Percentiles rank a stretch among this genome's conserved stretches.
Conservation (phyloP, 495 filamentous ascomycete species). For the Barbatosphaeria neglecta region DNA sequence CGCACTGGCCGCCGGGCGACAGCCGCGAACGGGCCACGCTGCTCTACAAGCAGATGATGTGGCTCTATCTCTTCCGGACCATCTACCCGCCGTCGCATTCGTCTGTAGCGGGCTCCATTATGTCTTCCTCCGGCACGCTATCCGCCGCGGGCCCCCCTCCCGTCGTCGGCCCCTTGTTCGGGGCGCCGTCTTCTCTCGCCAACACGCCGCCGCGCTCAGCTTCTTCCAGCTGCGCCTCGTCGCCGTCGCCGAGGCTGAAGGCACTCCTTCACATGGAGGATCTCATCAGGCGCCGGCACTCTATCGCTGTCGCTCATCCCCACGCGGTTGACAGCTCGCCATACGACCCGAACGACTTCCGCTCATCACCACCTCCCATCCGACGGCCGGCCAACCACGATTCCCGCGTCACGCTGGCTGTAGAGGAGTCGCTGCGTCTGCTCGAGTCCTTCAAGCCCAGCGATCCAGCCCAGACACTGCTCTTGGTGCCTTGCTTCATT, state of each 20-base stretch:
- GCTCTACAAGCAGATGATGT: conserved; percentile 81
- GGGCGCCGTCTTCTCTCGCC: conserved; percentile 9
- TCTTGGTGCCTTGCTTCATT: conserved; percentile 80
- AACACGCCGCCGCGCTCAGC: conserved; percentile 28
- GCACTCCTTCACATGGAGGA: not conserved
- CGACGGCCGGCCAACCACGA: conserved; percentile 34
- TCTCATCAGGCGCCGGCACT: not conserved
- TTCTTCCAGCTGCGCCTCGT: conserved; percentile 29
- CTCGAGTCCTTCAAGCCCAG: conserved; percentile 48
- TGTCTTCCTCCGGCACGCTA: conserved; percentile 14
- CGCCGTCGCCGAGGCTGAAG: conserved; percentile 9
- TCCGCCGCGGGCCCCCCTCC: conserved; percentile 6
- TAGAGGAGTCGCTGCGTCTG: conserved; percentile 63
- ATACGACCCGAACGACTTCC: not conserved
- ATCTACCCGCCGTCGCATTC: conserved; percentile 50
- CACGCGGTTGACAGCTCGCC: not conserved
- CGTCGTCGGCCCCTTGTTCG: conserved; percentile 5
- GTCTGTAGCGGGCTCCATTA: conserved; percentile 14
- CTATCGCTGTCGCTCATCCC: not conserved
- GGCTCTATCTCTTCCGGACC: conserved; percentile 82
- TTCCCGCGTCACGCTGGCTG: conserved; percentile 57
- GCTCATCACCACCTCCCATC: conserved; percentile 38
- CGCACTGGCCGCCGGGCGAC: conserved; percentile 56
- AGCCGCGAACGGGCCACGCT: conserved; percentile 65
- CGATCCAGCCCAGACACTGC: conserved; percentile 56